Conservation (phyloP, 2,329 filamentous ascomycete species). For the Periconia sp. region DNA sequence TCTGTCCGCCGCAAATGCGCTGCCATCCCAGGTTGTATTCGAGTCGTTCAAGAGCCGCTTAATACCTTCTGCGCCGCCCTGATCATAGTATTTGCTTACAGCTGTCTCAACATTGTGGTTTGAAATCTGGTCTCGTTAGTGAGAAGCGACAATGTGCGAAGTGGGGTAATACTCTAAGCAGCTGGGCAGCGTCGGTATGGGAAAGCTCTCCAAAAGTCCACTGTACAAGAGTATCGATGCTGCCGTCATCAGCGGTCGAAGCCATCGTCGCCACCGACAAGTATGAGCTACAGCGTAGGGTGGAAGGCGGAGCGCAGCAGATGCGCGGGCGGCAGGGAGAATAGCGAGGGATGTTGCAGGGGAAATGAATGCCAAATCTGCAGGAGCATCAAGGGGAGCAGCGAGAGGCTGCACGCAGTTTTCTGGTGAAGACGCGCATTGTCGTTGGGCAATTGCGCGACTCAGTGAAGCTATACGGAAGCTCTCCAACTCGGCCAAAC, state of each 20-base stretch:
- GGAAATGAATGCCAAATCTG: too few species aligned
- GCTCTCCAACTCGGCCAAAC: background rate
- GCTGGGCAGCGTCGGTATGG: conserved; percentile 22
- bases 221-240: conserved; percentile 16
- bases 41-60: conserved; percentile 27
- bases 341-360: background rate
- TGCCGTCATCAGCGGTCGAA: conserved; percentile 4
- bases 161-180: conserved; percentile 17
- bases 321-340: conserved; percentile 7
- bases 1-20: conserved; percentile 35
- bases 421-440: conserved; percentile 2
- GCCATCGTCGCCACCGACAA: conserved; percentile 9
- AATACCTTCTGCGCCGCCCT: conserved; percentile 18
- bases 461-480: background rate
- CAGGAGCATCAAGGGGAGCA: too few species aligned
- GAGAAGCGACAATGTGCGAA: conserved; percentile 3
- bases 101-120: conserved; percentile 31
- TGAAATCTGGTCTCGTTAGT: conserved; percentile 23
- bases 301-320: conserved; percentile 4
- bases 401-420: background rate
- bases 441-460: conserved; percentile 8
- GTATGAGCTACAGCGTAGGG: background rate
- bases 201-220: conserved; percentile 18
- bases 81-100: conserved; percentile 29
- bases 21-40: conserved; percentile 38